Conservation (phyloP, 2,329 filamentous ascomycete species). For the Bipolaris zeicola region DNA sequence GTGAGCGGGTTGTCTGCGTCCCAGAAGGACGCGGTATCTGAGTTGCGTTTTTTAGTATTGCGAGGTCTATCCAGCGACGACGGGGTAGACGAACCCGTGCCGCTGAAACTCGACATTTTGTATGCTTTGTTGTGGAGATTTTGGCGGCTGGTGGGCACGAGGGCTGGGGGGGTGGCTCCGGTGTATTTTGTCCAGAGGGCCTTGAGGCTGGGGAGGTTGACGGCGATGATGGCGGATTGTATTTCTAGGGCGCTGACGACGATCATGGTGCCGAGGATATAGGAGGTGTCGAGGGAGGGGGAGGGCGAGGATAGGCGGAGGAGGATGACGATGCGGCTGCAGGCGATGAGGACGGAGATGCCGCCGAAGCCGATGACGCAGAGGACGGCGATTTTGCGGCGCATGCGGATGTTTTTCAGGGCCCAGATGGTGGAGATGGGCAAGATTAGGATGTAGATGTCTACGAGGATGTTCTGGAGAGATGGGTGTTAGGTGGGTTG, state of each 20-base stretch:
- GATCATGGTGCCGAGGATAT: not conserved
- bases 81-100: not conserved
- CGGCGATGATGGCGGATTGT: conserved; percentile 8
- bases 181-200: conserved; percentile 2
- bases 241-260: conserved; percentile 6
- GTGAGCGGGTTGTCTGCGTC: conserved; percentile 1
- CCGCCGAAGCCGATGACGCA: conserved; percentile 7
- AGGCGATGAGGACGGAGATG: conserved; percentile 7
- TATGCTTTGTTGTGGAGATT: not conserved
- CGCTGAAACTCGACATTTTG: not conserved
- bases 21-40: not conserved
- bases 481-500: not conserved
- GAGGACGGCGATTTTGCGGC: conserved; percentile 4
- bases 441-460: conserved; percentile 4
- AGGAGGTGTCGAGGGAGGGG: not conserved
- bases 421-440: conserved; percentile 5
- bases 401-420: not conserved
- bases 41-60: not conserved
- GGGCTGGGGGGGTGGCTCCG: not conserved
- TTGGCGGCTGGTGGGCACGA: not conserved
- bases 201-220: conserved; percentile 6
- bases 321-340: not conserved
- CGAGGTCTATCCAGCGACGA: not conserved
- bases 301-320: not conserved
- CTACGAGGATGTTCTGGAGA: conserved; percentile 7